phyloP scores from a whole-genome alignment of 352 stramenopile species.

The Pilasporangium apinafurcum region DNA sequence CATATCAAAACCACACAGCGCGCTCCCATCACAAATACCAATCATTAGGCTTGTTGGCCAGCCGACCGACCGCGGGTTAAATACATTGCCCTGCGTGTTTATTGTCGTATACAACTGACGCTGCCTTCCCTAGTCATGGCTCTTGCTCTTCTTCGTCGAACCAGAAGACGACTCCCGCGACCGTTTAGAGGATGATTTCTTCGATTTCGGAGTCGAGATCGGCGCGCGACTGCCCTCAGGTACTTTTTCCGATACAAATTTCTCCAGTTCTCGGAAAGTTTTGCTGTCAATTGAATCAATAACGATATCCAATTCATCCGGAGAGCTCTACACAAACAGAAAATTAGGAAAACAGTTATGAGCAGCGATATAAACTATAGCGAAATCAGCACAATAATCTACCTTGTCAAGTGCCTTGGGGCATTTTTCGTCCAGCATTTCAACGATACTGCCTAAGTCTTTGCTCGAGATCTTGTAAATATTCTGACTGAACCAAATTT shows the following conservation, averaged over 20 bases:
- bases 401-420: slow-evolving; percentile 82
- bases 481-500: slow-evolving; percentile 85
- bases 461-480: slow-evolving; percentile 83
- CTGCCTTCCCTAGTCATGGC: slow-evolving; percentile 21
- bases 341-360: not conserved
- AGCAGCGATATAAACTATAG: not conserved
- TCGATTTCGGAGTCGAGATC: slow-evolving; percentile 54
- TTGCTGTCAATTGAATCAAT: slow-evolving; percentile 85
- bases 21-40: not conserved
- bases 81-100: no score
- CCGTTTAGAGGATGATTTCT: slow-evolving; percentile 26
- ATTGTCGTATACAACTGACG: no score
- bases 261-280: slow-evolving; percentile 83
- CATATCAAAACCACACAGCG: not conserved
- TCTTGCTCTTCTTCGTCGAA: slow-evolving; percentile 59
- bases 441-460: slow-evolving; percentile 68
- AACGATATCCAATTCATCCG: slow-evolving; percentile 86
- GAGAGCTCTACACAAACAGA: slow-evolving; percentile 37
- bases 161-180: slow-evolving; percentile 19
- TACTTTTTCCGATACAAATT: slow-evolving; percentile 71
- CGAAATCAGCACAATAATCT: not conserved
- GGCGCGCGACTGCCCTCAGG: slow-evolving; percentile 58
- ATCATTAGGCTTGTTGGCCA: not conserved
- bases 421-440: slow-evolving; percentile 81
- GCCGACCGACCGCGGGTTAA: no score